Percentiles rank a stretch among this genome's conserved stretches.
Conservation (phyloP, 163 green algal species). For the Volvox carteri region DNA sequence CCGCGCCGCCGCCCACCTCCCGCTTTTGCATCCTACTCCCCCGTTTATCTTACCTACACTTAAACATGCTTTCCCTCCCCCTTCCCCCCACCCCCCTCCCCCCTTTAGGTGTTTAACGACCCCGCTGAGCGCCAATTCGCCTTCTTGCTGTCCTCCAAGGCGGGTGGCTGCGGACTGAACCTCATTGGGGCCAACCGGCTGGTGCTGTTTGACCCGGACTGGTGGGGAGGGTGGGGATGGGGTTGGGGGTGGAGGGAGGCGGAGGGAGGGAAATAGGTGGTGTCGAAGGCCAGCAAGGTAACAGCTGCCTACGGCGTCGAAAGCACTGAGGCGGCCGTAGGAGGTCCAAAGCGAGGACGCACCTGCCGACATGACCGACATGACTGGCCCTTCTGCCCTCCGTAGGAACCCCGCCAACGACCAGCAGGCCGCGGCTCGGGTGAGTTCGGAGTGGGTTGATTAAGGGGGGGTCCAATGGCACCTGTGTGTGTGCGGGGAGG, state of each 20-base stretch:
- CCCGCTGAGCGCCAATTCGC: conserved; percentile 89
- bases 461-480: too few relatives aligned
- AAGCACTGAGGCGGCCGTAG: too few relatives aligned
- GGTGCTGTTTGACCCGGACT: conserved; percentile 97
- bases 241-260: background rate
- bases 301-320: too few relatives aligned
- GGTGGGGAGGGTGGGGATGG: too few relatives aligned
- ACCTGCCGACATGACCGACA: too few relatives aligned
- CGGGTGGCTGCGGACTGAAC: conserved; percentile 98
- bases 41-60: too few relatives aligned
- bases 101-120: conserved; percentile 91
- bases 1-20: background rate
- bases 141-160: conserved; percentile 97
- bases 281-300: too few relatives aligned
- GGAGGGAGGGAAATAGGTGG: background rate
- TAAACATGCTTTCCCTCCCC: background rate
- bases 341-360: too few relatives aligned
- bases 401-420: conserved; percentile 68
- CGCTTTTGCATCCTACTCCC: too few relatives aligned
- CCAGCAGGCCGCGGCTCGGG: conserved; percentile 89
- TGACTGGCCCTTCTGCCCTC: too few relatives aligned
- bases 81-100: background rate
- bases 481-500: too few relatives aligned
- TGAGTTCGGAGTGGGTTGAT: too few relatives aligned
- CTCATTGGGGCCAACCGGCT: conserved; percentile 96